A percentile compares a stretch with the other conserved stretches of the same genome.
These are phyloP conservation scores for Aegilops longissima DNA, from an alignment of 176 grass and related monocot species.

Conservation along the genomic window DNA sequence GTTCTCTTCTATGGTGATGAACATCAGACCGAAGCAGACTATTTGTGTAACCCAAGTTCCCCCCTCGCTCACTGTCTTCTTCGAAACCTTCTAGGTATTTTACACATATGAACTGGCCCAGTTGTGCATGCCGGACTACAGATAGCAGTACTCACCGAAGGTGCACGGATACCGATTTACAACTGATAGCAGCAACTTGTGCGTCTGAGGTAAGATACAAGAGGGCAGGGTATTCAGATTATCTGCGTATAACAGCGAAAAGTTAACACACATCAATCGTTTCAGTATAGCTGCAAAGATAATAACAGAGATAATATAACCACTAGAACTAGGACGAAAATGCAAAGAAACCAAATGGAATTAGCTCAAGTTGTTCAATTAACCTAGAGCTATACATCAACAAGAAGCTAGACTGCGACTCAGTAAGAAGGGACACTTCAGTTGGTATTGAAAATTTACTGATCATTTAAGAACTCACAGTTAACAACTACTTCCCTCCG, in stretches of 20 bases:
- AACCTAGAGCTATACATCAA: not conserved
- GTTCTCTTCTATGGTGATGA: not conserved
- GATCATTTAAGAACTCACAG: conserved; percentile 1
- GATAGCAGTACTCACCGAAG: not conserved
- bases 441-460: not conserved
- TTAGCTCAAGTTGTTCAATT: not conserved
- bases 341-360: not conserved
- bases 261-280: not conserved
- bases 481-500: not conserved
- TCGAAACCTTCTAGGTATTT: not conserved
- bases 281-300: not conserved
- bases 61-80: not conserved
- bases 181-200: not conserved
- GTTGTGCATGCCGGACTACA: not conserved
- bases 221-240: not conserved
- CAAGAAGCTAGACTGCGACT: not conserved
- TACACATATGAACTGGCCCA: not conserved
- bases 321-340: not conserved
- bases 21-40: not conserved
- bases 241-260: not conserved
- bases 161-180: not conserved
- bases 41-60: not conserved
- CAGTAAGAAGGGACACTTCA: not conserved
- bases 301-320: not conserved
- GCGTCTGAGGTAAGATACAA: not conserved